Conservation (phyloP, 75 land plant species). For the Adiantum capillusveneris region DNA sequence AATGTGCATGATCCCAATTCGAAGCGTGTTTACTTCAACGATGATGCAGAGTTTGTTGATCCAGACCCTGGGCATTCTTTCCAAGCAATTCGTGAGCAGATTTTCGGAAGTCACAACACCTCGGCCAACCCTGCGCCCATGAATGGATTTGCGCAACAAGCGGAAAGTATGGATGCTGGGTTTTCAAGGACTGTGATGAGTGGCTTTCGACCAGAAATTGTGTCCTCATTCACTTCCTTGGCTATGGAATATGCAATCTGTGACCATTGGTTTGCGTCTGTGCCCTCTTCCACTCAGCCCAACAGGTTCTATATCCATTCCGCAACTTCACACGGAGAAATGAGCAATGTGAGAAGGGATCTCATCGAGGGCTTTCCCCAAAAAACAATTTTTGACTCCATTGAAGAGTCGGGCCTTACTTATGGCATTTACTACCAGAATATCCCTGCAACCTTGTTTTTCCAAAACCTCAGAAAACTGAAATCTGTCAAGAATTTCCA, state of each 20-base stretch:
- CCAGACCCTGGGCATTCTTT: constrained; percentile 97
- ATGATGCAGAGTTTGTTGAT: constrained; percentile 73
- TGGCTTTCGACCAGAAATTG: constrained; percentile 63
- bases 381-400: constrained; percentile 63
- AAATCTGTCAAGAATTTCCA: constrained; percentile 26
- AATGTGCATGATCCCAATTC: constrained; percentile 53
- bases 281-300: constrained; percentile 95
- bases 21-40: constrained; percentile 40
- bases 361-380: constrained; percentile 89
- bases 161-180: constrained; percentile 48
- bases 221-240: constrained; percentile 66
- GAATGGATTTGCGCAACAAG: constrained; percentile 95
- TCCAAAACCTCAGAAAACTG: constrained; percentile 22
- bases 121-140: constrained; percentile 69
- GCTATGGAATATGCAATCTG: constrained; percentile 81
- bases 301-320: constrained; percentile 93
- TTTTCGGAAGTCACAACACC: constrained; percentile 71
- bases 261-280: constrained; percentile 97
- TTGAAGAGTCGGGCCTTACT: constrained; percentile 38
- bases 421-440: constrained; percentile 68
- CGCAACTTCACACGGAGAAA: constrained; percentile 81
- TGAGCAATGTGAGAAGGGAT: constrained; percentile 75
- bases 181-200: constrained; percentile 73
- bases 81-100: constrained; percentile 91
- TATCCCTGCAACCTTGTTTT: constrained; percentile 50